These are phyloP conservation scores for Auxenochlorella pyrenoidosa DNA, from an alignment of 139 green algal species.

Conservation along the genomic window DNA sequence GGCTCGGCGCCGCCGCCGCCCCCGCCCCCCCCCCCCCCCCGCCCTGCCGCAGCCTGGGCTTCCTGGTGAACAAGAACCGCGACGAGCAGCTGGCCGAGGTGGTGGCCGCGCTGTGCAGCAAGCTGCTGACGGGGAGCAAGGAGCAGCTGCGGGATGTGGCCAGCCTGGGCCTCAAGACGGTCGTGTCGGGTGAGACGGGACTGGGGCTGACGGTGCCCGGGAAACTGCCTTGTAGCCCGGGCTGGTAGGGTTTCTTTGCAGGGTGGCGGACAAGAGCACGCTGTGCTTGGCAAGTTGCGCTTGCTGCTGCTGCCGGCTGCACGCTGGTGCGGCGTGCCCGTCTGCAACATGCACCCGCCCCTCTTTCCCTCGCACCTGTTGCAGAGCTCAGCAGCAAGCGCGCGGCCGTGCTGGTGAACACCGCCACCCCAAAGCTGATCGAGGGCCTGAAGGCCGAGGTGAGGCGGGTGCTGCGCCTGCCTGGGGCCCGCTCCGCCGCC, in stretches of 20 bases:
- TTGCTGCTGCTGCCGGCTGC: not conserved
- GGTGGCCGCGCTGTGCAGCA: conserved; percentile 69
- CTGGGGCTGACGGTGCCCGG: not conserved
- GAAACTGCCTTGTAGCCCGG: not conserved
- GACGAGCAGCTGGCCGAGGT: conserved; percentile 72
- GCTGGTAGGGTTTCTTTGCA: not conserved
- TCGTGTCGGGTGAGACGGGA: conserved; percentile 36
- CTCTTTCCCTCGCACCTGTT: not conserved
- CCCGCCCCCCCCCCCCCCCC: too few relatives aligned
- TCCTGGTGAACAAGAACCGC: conserved; percentile 84
- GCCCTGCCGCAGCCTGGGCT: conserved; percentile 77
- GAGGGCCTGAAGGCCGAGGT: conserved; percentile 48
- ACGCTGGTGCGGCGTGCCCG: too few relatives aligned
- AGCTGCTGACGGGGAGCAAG: conserved; percentile 70
- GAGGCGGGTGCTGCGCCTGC: not conserved
- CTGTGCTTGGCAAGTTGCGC: not conserved
- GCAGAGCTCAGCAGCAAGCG: conserved; percentile 33
- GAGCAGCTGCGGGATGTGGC: conserved; percentile 81
- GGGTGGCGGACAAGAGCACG: not conserved
- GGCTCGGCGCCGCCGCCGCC: too few relatives aligned
- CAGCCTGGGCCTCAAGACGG: conserved; percentile 86
- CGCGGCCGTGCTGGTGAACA: conserved; percentile 14
- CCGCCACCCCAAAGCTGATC: conserved; percentile 41
- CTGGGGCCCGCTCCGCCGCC: too few relatives aligned
- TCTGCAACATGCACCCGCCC: not conserved